Evolutionary conservation across 1,284 basidiomycete genomes (phyloP).

Genomic region (Mycosarcoma maydis): DNA sequence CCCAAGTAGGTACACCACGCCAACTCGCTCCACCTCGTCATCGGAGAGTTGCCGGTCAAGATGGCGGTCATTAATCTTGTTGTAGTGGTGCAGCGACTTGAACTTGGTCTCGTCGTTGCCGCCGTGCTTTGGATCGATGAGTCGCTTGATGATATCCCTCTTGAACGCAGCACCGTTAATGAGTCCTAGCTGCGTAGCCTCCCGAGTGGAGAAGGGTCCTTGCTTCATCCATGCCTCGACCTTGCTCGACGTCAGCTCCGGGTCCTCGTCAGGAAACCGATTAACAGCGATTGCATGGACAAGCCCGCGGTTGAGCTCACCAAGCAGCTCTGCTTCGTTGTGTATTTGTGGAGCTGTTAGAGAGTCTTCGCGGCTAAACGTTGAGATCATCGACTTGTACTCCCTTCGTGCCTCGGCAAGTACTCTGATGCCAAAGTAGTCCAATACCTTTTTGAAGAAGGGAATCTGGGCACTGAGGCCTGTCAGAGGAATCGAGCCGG

Average conservation of each 20-base stretch:
- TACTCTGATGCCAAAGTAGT: slow-evolving; percentile 68
- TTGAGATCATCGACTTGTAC: slow-evolving; percentile 67
- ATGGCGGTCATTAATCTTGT: slow-evolving; percentile 34
- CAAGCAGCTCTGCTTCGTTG: slow-evolving; percentile 61
- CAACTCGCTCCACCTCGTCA: slow-evolving; percentile 65
- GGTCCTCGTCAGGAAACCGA: slow-evolving; percentile 49
- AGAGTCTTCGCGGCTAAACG: slow-evolving; percentile 52
- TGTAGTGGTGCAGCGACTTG: slow-evolving; percentile 57
- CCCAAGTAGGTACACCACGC: slow-evolving; percentile 68
- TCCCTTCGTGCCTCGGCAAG: slow-evolving; percentile 68
- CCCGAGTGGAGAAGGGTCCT: slow-evolving; percentile 67
- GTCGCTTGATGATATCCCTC: slow-evolving; percentile 60
- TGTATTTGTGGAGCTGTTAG: slow-evolving; percentile 53
- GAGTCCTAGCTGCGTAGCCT: slow-evolving; percentile 65
- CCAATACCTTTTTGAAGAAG: slow-evolving; percentile 65
- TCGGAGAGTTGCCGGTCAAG: slow-evolving; percentile 52
- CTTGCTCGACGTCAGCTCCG: slow-evolving; percentile 52
- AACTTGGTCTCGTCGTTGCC: slow-evolving; percentile 52
- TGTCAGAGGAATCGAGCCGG: slow-evolving; percentile 67
- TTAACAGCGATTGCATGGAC: slow-evolving; percentile 55
- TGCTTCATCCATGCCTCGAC: slow-evolving; percentile 61
- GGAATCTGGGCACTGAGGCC: slow-evolving; percentile 63
- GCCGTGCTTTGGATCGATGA: slow-evolving; percentile 47
- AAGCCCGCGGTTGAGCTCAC: slow-evolving; percentile 59
- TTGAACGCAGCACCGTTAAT: slow-evolving; percentile 67